Evolutionary conservation across 1,284 basidiomycete genomes (phyloP).

Genomic region (Cutaneotrichosporon sp.): DNA sequence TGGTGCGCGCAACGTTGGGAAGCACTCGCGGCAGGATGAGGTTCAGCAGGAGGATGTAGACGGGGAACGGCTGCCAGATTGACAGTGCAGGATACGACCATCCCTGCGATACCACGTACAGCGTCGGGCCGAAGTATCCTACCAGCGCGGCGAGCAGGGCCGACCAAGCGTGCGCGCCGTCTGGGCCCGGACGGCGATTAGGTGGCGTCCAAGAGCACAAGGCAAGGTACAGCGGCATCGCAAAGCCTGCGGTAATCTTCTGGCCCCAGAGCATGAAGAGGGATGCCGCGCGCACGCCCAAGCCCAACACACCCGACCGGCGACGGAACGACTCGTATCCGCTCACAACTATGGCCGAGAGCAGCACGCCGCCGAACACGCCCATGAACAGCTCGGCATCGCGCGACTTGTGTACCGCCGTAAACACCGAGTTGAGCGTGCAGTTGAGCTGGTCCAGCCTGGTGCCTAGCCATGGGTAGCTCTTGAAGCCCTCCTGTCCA

Average conservation of each 20-base stretch:
- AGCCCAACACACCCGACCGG: not conserved
- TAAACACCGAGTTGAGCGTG: constrained; percentile 10
- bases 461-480: constrained; percentile 2
- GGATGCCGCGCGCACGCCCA: constrained; percentile 3
- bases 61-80: constrained; percentile 18
- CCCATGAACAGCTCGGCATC: constrained; percentile 5
- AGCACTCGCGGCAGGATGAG: constrained; percentile 9
- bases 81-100: constrained; percentile 6
- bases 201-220: constrained; percentile 1
- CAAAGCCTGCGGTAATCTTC: constrained; percentile 8
- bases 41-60: constrained; percentile 10
- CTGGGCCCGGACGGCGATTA: not conserved
- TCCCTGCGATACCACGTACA: not conserved
- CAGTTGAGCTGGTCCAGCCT: constrained; percentile 8
- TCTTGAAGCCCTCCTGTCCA: not conserved
- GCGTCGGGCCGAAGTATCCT: constrained; percentile 5
- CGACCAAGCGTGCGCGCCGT: constrained; percentile 8
- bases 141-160: not conserved
- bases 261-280: constrained; percentile 12
- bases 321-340: constrained; percentile 12
- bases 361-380: constrained; percentile 7
- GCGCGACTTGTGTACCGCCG: not conserved
- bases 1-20: not conserved
- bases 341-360: not conserved
- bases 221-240: constrained; percentile 6